Evolutionary conservation across 2,329 filamentous ascomycete species (phyloP), one percentile per base, ranked within the genome.

Genomic region (Colletotrichum eremochloae): DNA sequence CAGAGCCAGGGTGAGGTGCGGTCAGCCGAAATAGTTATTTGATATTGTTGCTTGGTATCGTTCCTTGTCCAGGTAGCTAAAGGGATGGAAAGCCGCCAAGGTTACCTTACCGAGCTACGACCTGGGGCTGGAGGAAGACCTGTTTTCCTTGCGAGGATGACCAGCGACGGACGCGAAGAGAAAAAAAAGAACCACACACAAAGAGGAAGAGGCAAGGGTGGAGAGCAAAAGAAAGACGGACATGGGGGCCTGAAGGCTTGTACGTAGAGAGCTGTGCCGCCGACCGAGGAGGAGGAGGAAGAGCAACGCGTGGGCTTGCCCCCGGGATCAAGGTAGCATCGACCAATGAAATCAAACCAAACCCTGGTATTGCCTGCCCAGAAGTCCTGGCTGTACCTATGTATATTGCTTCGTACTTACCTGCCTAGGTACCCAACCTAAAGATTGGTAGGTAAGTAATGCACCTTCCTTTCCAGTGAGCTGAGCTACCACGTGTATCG

Each of bases 171-270:
- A 63, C 3, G 11, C 44, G 44, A 36, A 62, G 15, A 20, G n/a
- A 33, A 33, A 61, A 33, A 33, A 61, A 33, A 61, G 7, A 20
- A 52, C 31, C 42, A 20, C 42, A 44, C 18, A 44, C 42, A 38
- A 36, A 65, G 50, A 40, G 18, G 53, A 40, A 61, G 48, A 57
- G n/a, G 50, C 52, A 58, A 52, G 12, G 53, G 36, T 58, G 56
- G 48, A 72, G 62, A 52, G 65, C 15, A 65, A 68, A 52, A 68
- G 52, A 68, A 42, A 40, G 48, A 50, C 14, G 36, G 57, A 56
- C 44, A 67, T 48, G 48, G 57, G 53, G 53, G 12, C 20, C 5
- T 33, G 42, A 14, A 63, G 46, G 38, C 29, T 31, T 60, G 46
- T 50, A 50, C 36, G 42, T 9, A 24, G 24, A n/a, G 46, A 52